Conservation (phyloP, 176 grass and related monocot species). For the Phragmites australis region DNA sequence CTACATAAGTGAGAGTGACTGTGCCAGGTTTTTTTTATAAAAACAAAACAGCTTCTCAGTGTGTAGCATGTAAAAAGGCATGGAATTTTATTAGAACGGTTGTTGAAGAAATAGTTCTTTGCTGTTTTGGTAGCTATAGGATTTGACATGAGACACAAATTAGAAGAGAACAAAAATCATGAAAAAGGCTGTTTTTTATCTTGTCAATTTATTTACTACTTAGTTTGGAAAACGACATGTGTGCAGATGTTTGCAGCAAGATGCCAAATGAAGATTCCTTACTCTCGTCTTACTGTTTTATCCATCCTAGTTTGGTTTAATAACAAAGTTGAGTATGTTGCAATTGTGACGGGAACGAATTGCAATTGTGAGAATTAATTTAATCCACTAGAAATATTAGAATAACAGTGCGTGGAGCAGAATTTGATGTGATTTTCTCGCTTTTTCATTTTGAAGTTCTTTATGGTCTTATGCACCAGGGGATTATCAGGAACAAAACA, state of each 20-base stretch:
- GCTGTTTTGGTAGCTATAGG: background rate
- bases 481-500: background rate
- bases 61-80: background rate
- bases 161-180: background rate
- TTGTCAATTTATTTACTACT: constrained; percentile 36
- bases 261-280: constrained; percentile 1
- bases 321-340: background rate
- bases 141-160: background rate
- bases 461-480: no score
- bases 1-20: background rate
- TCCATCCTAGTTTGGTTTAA: background rate
- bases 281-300: background rate
- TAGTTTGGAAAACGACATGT: constrained; percentile 6
- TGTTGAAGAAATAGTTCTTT: constrained; percentile 7
- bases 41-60: background rate
- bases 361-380: background rate
- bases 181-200: constrained; percentile 1
- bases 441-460: background rate
- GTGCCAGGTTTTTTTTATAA: background rate
- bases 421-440: background rate
- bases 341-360: no score
- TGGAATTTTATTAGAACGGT: background rate
- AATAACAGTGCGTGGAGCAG: no score
- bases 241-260: constrained; percentile 24
- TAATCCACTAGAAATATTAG: background rate